phyloP scores from a whole-genome alignment of 176 grass and related monocot species.

The Oryza rufipogon region DNA sequence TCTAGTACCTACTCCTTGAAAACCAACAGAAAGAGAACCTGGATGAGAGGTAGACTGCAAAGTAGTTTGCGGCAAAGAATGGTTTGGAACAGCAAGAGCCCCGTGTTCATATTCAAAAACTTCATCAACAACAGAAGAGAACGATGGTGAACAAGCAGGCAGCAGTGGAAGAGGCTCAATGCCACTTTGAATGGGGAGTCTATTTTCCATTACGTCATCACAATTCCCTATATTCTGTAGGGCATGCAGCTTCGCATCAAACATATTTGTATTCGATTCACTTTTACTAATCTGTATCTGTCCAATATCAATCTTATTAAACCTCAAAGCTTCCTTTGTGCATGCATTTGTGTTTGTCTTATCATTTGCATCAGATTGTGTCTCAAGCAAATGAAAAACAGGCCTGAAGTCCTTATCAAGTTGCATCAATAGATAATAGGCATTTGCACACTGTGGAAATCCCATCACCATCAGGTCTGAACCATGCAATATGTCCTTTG shows the following conservation, averaged over 20 bases:
- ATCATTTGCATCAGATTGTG: slow-evolving; percentile 50
- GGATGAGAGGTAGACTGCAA: slow-evolving; percentile 44
- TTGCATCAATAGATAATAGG: slow-evolving; percentile 95
- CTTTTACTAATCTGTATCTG: slow-evolving; percentile 71
- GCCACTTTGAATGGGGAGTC: slow-evolving; percentile 45
- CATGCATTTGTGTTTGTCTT: slow-evolving; percentile 63
- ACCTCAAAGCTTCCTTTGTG: slow-evolving; percentile 56
- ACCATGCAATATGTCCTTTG: slow-evolving; percentile 67
- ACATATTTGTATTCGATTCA: slow-evolving; percentile 59
- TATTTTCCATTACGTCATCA: slow-evolving; percentile 58
- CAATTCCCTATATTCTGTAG: slow-evolving; percentile 53
- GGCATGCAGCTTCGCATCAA: slow-evolving; percentile 64
- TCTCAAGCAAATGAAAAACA: slow-evolving; percentile 84
- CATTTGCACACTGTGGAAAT: slow-evolving; percentile 88
- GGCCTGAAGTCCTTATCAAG: slow-evolving; percentile 90
- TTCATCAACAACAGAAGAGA: slow-evolving; percentile 94
- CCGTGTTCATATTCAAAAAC: slow-evolving; percentile 73
- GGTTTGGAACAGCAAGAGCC: slow-evolving; percentile 37
- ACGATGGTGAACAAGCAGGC: slow-evolving; percentile 72
- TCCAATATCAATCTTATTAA: slow-evolving; percentile 75
- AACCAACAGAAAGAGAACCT: slow-evolving; percentile 52
- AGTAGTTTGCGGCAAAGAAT: slow-evolving; percentile 43
- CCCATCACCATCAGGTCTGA: slow-evolving; percentile 79
- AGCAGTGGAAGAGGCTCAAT: slow-evolving; percentile 56
- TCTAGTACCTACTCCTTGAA: slow-evolving; percentile 52